Percentiles rank a stretch among this genome's conserved stretches.
Conservation (phyloP, 2,329 filamentous ascomycete species). For the Cladosporium colombiae region DNA sequence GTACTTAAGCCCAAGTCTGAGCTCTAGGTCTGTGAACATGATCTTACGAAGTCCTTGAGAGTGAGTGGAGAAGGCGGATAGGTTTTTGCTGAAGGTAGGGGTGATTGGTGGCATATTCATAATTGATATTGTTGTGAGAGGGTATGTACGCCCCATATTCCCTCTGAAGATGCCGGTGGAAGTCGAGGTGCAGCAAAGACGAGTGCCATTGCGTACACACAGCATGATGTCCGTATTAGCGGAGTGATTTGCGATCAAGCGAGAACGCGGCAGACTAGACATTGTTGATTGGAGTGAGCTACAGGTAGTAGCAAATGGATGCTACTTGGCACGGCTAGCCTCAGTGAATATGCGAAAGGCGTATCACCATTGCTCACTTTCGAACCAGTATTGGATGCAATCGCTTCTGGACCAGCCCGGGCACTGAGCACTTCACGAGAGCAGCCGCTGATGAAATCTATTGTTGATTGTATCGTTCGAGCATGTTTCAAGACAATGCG, state of each 20-base stretch:
- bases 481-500: neutral
- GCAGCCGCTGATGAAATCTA: neutral
- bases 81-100: neutral
- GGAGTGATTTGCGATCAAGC: neutral
- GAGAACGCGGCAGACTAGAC: neutral
- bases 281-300: neutral
- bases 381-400: neutral
- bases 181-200: neutral
- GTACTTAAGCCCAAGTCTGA: neutral
- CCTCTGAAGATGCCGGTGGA: neutral
- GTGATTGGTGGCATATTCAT: neutral
- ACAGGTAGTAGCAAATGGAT: neutral
- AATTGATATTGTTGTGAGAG: neutral
- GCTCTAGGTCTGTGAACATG: neutral
- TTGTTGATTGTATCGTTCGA: neutral
- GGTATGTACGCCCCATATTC: neutral
- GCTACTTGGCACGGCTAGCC: neutral
- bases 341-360: neutral
- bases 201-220: neutral
- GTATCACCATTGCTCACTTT: neutral
- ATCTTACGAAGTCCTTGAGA: neutral
- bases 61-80: neutral
- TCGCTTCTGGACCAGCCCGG: neutral
- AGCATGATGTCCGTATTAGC: neutral
- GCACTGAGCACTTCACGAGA: neutral